Evolutionary conservation across 805 yeast genomes (phyloP), one percentile per base, ranked within the genome.

Genomic region (Spathaspora girioi): DNA sequence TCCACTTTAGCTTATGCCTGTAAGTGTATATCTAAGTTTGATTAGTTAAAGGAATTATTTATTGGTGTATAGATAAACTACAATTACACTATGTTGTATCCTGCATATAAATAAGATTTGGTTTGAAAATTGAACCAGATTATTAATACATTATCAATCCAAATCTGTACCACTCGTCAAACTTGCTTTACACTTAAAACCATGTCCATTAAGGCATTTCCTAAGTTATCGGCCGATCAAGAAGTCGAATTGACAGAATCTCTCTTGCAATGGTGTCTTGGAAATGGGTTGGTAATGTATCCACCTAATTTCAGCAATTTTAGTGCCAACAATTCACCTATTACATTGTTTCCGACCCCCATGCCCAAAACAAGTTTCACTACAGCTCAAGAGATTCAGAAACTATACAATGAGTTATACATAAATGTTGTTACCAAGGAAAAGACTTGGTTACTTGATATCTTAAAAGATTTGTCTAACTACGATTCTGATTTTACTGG

Each of bases 331-430:
- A 79, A 78, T 48, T 97, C 97, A 1, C 99, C 99, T 38, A 83
- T 90, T 9, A 94, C 99, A 1, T 61, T 93, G 27, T 90, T 76
- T 62, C 99, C 99, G 4, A 87, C 97, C 0, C 96, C 97, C 6
- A 83, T 91, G 56, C 93, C 97, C 3, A 76, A 70, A 50, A 49
- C 62, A 1, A 82, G 87, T 49, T 93, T 89, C 65, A 75, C 81
- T 9, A 75, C 78, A 54, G 96, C 97, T 1, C 61, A 81, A 23
- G 68, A 67, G 3, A 84, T 91, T 11, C 96, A 92, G 64, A 67
- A 73, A 41, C 61, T 70, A 5, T 94, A 83, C 75, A 90, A 92
- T 63, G 79, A 81, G 58, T 68, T 94, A 40, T 94, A 94, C 65
- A 85, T 84, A 19, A 78, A 77, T 29, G 82, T 92, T 42, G 84